Evolutionary conservation across 257 asterid species (phyloP), one percentile per base, ranked within the genome.

Genomic region (Ligustrum vulgare): DNA sequence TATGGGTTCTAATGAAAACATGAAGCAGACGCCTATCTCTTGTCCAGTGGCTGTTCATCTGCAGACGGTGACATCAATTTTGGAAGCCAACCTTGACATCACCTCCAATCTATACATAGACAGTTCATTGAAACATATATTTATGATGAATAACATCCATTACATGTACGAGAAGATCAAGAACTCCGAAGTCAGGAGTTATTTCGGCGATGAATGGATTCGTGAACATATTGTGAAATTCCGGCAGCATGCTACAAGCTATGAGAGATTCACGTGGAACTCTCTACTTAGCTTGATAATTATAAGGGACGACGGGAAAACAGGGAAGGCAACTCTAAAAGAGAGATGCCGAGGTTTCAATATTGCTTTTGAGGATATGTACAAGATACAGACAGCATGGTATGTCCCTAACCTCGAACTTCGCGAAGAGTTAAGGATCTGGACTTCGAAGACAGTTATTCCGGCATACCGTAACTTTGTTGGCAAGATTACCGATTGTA

Each of bases 91-190:
- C 72, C 76, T 87, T 25, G 84, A 83, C 5, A 68, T 75, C 1
- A 88, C 69, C 63, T 84, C 93, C 15, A 76, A 80, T 33, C 51
- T 81, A 51, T 87, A 89, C 78, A 77, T 60, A 70, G 86, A 88
- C 33, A 31, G 6, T 36, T 68, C 90, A 4, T 77, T 90, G 80
- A 87, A 80, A 83, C 91, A 90, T 23, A 73, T 89, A 45, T 88
- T 89, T 45, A 65, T 91, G 90, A 90, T 90, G 94, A 91, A 91
- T 72, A 91, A 90, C 75, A 82, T 88, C 58, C 96, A 90, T 77
- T 91, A 91, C 87, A 91, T 90, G 86, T 96, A 87, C 67, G 73
- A 63, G 31, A 90, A 87, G 82, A 83, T 90, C 63, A 75, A 75
- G 72, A 70, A 80, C 33, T 90, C 96, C 0, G 72, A 80, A 67